Conservation (phyloP, 306 rosid species). For the Lotus japonicus region DNA sequence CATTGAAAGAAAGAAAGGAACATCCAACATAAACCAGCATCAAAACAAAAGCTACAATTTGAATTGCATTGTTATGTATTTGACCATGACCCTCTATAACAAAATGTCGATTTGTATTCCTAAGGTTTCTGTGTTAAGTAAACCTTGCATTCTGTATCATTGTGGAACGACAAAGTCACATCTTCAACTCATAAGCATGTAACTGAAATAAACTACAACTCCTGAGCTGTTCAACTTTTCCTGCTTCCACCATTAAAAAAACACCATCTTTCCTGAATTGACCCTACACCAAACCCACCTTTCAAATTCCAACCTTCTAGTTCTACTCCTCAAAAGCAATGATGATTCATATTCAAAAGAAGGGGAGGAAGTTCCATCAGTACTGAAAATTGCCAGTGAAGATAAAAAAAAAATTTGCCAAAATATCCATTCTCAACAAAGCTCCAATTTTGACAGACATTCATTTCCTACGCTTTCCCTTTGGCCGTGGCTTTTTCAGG, state of each 20-base stretch:
- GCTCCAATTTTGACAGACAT: slow-evolving; percentile 5
- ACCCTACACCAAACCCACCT: neutral
- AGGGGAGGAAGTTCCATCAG: neutral
- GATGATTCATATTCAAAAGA: slow-evolving; percentile 5
- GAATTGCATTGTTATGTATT: slow-evolving; percentile 13
- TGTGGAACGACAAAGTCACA: neutral
- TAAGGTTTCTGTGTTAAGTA: slow-evolving; percentile 2
- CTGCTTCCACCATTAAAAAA: slow-evolving; percentile 6
- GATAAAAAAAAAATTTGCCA: slow-evolving; percentile 7
- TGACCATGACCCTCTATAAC: slow-evolving; percentile 23
- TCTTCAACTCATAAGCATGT: slow-evolving; percentile 17
- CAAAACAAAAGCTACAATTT: slow-evolving; percentile 17
- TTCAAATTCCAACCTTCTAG: neutral
- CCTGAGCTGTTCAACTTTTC: neutral
- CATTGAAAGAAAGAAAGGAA: neutral
- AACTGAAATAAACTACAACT: neutral
- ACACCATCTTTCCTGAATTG: neutral
- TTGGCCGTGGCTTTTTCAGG: slow-evolving; percentile 36
- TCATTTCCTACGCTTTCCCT: slow-evolving; percentile 18
- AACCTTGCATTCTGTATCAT: neutral
- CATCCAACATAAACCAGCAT: neutral
- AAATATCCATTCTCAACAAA: slow-evolving; percentile 4
- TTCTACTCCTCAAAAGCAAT: slow-evolving; percentile 8
- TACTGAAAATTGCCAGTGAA: slow-evolving; percentile 6
- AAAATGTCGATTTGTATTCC: slow-evolving; percentile 22